A percentile compares a stretch with the other conserved stretches of the same genome.
Conservation (phyloP, 1,284 basidiomycete species). For the Hypsizygus ulmarius region DNA sequence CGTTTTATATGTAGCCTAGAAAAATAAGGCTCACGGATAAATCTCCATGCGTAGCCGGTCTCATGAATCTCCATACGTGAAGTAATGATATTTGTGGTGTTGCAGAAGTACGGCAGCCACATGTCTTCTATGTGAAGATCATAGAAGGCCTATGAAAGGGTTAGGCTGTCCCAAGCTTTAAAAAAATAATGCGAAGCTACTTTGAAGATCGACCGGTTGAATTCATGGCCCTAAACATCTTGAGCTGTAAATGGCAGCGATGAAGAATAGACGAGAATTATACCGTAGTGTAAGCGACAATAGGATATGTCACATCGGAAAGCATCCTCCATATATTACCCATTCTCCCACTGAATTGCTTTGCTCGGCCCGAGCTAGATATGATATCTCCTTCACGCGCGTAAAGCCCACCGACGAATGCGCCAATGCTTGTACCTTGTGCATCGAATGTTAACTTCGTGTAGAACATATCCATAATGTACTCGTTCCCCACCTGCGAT, state of each 20-base stretch:
- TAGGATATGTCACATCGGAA: conserved; percentile 95
- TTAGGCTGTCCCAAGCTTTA: conserved; percentile 8
- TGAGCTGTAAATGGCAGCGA: conserved; percentile 3
- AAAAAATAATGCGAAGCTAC: conserved; percentile 31
- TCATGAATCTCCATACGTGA: conserved; percentile 98
- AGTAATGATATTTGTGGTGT: conserved; percentile 98
- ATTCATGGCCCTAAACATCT: conserved; percentile 78
- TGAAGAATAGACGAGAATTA: conserved; percentile 27
- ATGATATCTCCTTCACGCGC: conserved; percentile 92
- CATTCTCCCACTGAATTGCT: conserved; percentile 91
- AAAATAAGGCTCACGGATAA: conserved; percentile 59
- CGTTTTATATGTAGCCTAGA: not conserved
- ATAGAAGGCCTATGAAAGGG: conserved; percentile 70
- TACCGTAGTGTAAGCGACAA: conserved; percentile 97
- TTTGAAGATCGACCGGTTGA: conserved; percentile 84
- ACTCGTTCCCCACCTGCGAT: conserved; percentile 59
- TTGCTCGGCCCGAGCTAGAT: conserved; percentile 83
- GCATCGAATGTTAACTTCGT: not conserved
- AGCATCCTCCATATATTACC: conserved; percentile 92
- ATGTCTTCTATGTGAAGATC: conserved; percentile 97
- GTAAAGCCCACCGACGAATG: conserved; percentile 94
- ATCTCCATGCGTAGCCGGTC: conserved; percentile 92
- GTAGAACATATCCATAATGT: not conserved
- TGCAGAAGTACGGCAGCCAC: conserved; percentile 99
- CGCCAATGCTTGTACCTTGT: conserved; percentile 84